Evolutionary conservation across 768 basidiomycete genomes (phyloP).

Genomic region (Rhizopogon vesiculosus): DNA sequence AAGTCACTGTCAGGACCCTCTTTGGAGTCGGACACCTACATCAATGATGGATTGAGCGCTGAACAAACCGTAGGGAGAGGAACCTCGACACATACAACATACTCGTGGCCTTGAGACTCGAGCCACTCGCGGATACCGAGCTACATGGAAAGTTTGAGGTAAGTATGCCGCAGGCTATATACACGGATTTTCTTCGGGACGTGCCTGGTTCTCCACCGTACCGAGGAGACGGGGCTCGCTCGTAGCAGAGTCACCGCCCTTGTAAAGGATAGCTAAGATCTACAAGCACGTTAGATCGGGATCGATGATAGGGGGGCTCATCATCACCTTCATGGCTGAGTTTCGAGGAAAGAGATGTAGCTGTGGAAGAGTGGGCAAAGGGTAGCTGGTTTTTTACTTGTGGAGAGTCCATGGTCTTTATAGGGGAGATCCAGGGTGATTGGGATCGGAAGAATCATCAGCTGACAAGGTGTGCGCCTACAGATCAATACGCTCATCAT

Average conservation of each 20-base stretch:
- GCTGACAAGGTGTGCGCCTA: conserved; percentile 8
- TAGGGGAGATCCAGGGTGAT: conserved; percentile 6
- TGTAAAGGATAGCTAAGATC: conserved; percentile 74
- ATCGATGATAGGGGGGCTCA: neutral
- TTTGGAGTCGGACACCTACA: conserved; percentile 72
- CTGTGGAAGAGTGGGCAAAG: conserved; percentile 10
- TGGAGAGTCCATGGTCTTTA: conserved; percentile 12
- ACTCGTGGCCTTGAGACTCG: conserved; percentile 67
- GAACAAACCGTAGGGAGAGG: neutral
- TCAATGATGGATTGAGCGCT: conserved; percentile 3
- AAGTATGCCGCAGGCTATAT: neutral
- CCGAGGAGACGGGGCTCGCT: conserved; percentile 75
- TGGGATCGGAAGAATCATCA: conserved; percentile 8
- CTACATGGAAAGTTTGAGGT: conserved; percentile 28
- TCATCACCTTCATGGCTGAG: conserved; percentile 39
- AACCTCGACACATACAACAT: conserved; percentile 42
- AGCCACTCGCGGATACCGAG: conserved; percentile 73
- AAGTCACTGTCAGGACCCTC: conserved; percentile 79
- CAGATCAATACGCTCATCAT: neutral
- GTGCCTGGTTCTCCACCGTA: conserved; percentile 74
- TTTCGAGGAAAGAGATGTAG: neutral
- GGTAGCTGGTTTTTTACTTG: neutral
- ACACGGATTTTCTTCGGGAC: conserved; percentile 1
- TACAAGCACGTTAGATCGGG: conserved; percentile 19
- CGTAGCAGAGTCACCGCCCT: conserved; percentile 58